These are phyloP conservation scores for Boletus rubropictus DNA, from an alignment of 768 basidiomycete species.

Conservation along the genomic window DNA sequence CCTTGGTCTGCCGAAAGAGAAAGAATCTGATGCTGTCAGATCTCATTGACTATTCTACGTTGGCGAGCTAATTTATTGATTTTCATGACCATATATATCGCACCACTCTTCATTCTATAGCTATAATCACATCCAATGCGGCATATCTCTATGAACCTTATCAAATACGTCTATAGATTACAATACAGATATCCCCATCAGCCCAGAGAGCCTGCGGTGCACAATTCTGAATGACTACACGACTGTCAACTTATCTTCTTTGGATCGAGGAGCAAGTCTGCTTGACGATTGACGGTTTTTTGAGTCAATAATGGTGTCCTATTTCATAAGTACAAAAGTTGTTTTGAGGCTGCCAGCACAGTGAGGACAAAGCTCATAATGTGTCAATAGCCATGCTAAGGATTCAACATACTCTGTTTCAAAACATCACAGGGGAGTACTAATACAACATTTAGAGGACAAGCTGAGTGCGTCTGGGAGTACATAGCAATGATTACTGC, in stretches of 20 bases:
- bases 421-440: too few relatives aligned
- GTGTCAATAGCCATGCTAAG: too few relatives aligned
- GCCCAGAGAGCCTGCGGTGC: neutral
- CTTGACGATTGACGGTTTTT: too few relatives aligned
- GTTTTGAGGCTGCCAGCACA: too few relatives aligned
- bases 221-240: too few relatives aligned
- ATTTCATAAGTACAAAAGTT: too few relatives aligned
- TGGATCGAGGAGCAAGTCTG: too few relatives aligned
- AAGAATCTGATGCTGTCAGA: neutral
- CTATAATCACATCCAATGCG: constrained; percentile 5
- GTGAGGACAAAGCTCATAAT: too few relatives aligned
- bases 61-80: constrained; percentile 1
- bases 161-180: neutral
- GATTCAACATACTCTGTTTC: too few relatives aligned
- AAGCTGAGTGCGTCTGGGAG: neutral
- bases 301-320: too few relatives aligned
- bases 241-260: too few relatives aligned
- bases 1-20: constrained; percentile 18
- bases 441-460: too few relatives aligned
- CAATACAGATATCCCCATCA: neutral
- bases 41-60: constrained; percentile 2
- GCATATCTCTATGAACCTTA: neutral
- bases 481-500: neutral
- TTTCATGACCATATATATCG: constrained; percentile 1
- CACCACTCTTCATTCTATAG: constrained; percentile 2